Base-by-base conservation (phyloP, 345 rosid genomes). In the Arabis hirsuta region DNA sequence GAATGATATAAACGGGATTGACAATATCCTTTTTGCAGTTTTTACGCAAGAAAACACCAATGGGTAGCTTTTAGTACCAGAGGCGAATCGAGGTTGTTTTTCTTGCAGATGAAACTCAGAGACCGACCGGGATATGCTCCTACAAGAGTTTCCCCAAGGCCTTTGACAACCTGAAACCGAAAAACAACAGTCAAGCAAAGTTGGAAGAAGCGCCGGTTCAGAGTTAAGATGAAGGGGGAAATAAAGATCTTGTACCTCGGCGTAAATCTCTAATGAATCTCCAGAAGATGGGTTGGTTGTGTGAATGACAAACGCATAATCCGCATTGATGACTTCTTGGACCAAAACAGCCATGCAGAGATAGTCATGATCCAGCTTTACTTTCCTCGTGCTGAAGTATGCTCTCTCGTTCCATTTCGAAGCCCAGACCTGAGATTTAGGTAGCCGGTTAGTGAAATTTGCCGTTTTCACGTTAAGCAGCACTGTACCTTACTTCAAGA, bases 111-210 rank as follows among this genome's bases (percentile, higher is more conserved):
- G 84, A 95, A 95, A 80, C 96, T 91, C 82, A 95, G 76, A 62
- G 99, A 94, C 10, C 99, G 97, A 16, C 99, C 99, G 2, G 99
- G 99, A 79, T 95, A 95, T 57, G 99, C 99, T 83, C 99, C 99
- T 42, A 95, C 99, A 9, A 95, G 83, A 68, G 97, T 95, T 79
- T 95, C 98, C 77, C 99, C 99, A 13, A 95, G 99, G 44, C 99
- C 99, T 78, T 83, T 85, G 64, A 95, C 99, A 59, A 91, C 92
- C 99, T 95, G 64, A n/a, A 62, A 43, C 44, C 68, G 19, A 64
- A 56, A 79, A 51, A 44, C 13, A 27, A 52, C 22, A 20, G 48
- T 50, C 19, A 41, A 62, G 70, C 66, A 55, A 19, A 53, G 61
- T 54, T 60, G 68, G 55, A 60, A 71, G 73, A 44, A 42, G 2